Base-by-base conservation (phyloP, 108 stramenopile species). In the Seminavis robusta region DNA sequence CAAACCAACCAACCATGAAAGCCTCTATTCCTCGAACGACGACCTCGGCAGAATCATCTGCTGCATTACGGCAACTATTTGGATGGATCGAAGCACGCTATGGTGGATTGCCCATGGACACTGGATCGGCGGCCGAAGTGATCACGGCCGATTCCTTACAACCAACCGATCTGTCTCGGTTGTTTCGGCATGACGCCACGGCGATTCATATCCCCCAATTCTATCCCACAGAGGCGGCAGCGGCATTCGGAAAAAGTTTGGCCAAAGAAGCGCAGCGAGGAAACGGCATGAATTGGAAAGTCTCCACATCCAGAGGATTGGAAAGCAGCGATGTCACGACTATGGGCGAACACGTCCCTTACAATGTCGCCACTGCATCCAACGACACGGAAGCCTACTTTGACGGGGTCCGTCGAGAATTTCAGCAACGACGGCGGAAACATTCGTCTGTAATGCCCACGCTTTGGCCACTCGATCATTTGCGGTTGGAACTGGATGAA, bases 381-480 rank as follows among this genome's bases (percentile, higher is more conserved):
- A n/a, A n/a, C n/a, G n/a, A n/a, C n/a, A n/a, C n/a, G n/a, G n/a
- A n/a, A n/a, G n/a, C n/a, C n/a, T n/a, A n/a, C n/a, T 36, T 47
- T 43, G 63, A 33, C 11, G n/a, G n/a, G n/a, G n/a, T 88, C 2
- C 65, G 53, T 30, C 20, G 71, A 43, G 90, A 91, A 55, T 76
- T 91, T 10, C 70, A 65, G 4, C 36, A 60, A 6, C 66, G 86
- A 30, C 54, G 90, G 45, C 56, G 32, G 24, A 52, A 0, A 61
- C 78, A 13, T 77, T 83, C 13, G 76, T 77, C 13, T 87, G 85
- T 63, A 83, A 83, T 76, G 59, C 59, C 6, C 77, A 82, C 0
- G 90, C 40, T 91, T 4, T 91, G 90, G 90, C 90, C 86, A 60
- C 40, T 92, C 10, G 91, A 92, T 61, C 63, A 74, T 47, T 69